Conservation (phyloP, 352 stramenopile species). For the Phytophthora boehmeriae region DNA sequence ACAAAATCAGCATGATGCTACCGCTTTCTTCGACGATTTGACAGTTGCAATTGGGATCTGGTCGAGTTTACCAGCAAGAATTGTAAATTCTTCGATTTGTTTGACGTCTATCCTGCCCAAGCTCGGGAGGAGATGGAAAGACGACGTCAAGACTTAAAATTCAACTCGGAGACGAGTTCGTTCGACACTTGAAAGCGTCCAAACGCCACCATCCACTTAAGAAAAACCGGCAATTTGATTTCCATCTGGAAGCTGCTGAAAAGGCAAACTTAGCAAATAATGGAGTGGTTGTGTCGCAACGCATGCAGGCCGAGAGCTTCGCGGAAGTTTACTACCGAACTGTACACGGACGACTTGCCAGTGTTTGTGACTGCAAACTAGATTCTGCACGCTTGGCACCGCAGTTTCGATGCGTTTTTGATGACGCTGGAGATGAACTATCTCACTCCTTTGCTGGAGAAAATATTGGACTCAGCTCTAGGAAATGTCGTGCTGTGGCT, state of each 20-base stretch:
- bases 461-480: not conserved
- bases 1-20: too few species aligned
- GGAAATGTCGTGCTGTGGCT: not conserved
- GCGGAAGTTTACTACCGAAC: conserved; percentile 30
- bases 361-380: conserved; percentile 41
- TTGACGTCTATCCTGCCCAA: conserved; percentile 18
- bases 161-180: not conserved
- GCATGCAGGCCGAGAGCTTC: conserved; percentile 35
- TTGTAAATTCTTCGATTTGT: conserved; percentile 15
- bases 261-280: conserved; percentile 19
- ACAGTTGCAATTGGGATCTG: too few species aligned
- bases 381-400: conserved; percentile 46
- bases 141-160: conserved; percentile 7
- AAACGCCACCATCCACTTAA: conserved; percentile 17
- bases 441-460: conserved; percentile 4
- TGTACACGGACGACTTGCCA: conserved; percentile 41
- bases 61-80: too few species aligned
- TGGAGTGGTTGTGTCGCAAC: conserved; percentile 21
- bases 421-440: conserved; percentile 21
- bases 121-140: conserved; percentile 7
- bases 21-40: too few species aligned
- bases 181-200: conserved; percentile 9
- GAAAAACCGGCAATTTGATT: conserved; percentile 23
- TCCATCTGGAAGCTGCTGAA: conserved; percentile 21
- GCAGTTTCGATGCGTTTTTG: conserved; percentile 40